Base-by-base conservation (phyloP, 75 land plant species). In the Pinus taeda region DNA sequence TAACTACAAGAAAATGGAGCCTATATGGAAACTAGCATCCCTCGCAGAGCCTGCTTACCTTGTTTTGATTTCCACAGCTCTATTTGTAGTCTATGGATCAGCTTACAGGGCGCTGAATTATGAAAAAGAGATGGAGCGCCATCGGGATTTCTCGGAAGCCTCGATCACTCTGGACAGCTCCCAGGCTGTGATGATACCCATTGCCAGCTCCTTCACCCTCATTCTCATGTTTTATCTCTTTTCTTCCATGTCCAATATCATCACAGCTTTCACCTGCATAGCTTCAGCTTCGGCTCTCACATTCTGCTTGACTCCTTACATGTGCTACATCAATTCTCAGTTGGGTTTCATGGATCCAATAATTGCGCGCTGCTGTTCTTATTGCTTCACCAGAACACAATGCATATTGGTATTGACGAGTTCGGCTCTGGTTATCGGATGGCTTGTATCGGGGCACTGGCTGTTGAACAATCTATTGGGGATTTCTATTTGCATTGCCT, bases 371-470 rank as follows among this genome's bases (percentile, higher is more conserved):
- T 89, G 93, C 79, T 94, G 97, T 74, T 90, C 93, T 42, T 83
- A 86, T 60, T 78, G 87, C 8, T 79, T 94, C 33, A 88, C 93
- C 2, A 80, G 91, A 6, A 81, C 76, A 0, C 91, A 90, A 76
- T 79, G 84, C n/a, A 30, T 87, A 14, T 74, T 90, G 12, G 72
- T 88, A 30, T 3, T 94, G 29, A 33, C 78, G 6, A 87, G 90
- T 76, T 58, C 74, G 11, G 80, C 59, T n/a, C 61, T 79, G 36
- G 95, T 94, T 21, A 76, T 77, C 8, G 71, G 83, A 12, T 94
- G 98, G 99, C 92, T 96, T 67, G 84, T 95, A 62, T 81, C 99
- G 18, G 98, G 99, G 29, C 91, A 96, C 76, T 96, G 99, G 99
- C 36, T 96, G 17, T 75, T 96, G 65, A 96, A 96, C 80, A 96